phyloP scores from a whole-genome alignment of 2,329 filamentous ascomycete genomes.

The Chrysosporium keratinophilum region DNA sequence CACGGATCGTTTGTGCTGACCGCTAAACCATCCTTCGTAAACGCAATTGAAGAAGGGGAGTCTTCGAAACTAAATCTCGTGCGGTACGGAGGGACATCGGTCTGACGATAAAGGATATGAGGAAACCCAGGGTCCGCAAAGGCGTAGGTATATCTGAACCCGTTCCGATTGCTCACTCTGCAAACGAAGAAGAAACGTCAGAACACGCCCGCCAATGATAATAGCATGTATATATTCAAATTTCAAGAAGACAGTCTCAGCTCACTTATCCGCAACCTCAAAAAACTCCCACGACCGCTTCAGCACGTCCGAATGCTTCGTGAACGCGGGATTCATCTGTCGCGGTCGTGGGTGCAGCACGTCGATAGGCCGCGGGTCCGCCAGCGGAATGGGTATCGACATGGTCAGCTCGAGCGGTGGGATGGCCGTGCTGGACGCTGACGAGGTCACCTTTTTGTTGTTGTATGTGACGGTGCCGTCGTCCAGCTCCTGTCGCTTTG shows the following conservation, averaged over 20 bases:
- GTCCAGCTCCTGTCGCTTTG: slow-evolving; percentile 33
- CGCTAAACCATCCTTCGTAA: slow-evolving; percentile 62
- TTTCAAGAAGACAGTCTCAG: too few relatives aligned
- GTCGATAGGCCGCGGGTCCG: slow-evolving; percentile 32
- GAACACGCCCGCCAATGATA: too few relatives aligned
- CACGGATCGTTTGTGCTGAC: slow-evolving; percentile 89
- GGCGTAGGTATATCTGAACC: slow-evolving; percentile 81
- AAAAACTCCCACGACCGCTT: slow-evolving; percentile 34
- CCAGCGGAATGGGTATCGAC: slow-evolving; percentile 31
- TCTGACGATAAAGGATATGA: slow-evolving; percentile 81
- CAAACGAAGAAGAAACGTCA: not conserved
- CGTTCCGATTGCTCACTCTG: slow-evolving; percentile 53
- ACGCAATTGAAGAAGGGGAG: slow-evolving; percentile 71
- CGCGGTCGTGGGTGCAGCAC: slow-evolving; percentile 31
- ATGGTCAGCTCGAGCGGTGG: slow-evolving; percentile 32
- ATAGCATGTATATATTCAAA: too few relatives aligned
- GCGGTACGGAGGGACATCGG: slow-evolving; percentile 72
- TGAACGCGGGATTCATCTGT: slow-evolving; percentile 31
- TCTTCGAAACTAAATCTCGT: slow-evolving; percentile 89
- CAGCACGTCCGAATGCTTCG: slow-evolving; percentile 28
- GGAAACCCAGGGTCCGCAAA: slow-evolving; percentile 82
- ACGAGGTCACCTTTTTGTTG: slow-evolving; percentile 7
- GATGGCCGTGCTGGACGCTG: slow-evolving; percentile 21
- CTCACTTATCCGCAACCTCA: slow-evolving; percentile 33
- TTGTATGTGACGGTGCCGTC: slow-evolving; percentile 13